phyloP scores from a whole-genome alignment of 345 rosid genomes.

The Cochlearia excelsa region DNA sequence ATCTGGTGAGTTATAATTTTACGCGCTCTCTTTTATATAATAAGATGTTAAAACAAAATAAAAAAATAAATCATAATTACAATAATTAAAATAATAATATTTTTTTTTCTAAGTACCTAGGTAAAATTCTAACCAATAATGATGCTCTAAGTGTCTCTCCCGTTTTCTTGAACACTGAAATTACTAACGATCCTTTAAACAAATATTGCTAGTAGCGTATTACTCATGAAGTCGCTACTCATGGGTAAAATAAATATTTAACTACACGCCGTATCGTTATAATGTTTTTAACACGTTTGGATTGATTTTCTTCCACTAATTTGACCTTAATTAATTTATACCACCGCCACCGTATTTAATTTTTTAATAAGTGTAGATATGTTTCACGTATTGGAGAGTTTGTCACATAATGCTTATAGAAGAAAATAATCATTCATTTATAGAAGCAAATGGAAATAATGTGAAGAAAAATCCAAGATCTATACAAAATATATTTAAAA shows the following conservation, averaged over 20 bases:
- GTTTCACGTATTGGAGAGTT: slow-evolving; percentile 5
- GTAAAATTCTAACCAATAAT: too few species aligned
- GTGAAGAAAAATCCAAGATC: slow-evolving; percentile 36
- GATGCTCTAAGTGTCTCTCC: too few species aligned
- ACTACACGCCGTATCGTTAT: neutral
- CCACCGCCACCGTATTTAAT: slow-evolving; percentile 24
- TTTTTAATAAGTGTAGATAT: neutral
- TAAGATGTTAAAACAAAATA: too few species aligned
- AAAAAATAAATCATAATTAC: too few species aligned
- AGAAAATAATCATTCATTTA: slow-evolving; percentile 8
- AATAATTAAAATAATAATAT: too few species aligned
- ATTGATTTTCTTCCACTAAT: slow-evolving; percentile 17
- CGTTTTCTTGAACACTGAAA: too few species aligned
- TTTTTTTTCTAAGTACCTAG: too few species aligned
- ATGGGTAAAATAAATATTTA: neutral
- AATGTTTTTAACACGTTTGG: slow-evolving; percentile 23
- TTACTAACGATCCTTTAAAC: too few species aligned
- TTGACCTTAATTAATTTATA: neutral
- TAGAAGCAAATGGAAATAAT: slow-evolving; percentile 32
- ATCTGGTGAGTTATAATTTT: too few species aligned
- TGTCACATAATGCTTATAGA: slow-evolving; percentile 7
- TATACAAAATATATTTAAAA: slow-evolving; percentile 5
- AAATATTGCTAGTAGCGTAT: too few species aligned
- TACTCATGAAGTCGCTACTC: slow-evolving; percentile 10
- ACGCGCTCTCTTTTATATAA: too few species aligned